phyloP scores from a whole-genome alignment of 306 rosid species.

The Hylodesmum podocarpum region DNA sequence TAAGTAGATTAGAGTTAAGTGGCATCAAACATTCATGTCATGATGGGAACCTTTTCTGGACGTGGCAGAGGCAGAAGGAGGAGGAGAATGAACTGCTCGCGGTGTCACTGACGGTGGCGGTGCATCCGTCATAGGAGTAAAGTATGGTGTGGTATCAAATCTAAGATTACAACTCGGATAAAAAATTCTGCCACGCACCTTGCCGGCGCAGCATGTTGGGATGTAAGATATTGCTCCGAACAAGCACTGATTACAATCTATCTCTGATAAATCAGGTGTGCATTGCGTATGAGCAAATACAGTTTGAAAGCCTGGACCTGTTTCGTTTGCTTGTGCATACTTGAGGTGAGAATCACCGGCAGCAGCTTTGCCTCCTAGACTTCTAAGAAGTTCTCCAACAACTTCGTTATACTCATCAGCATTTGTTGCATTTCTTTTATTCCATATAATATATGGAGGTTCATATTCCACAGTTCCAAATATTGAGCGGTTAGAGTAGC shows the following conservation, averaged over 20 bases:
- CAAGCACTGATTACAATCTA: not conserved
- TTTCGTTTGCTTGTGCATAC: not conserved
- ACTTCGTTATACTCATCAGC: not conserved
- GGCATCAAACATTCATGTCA: not conserved
- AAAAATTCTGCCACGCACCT: constrained; percentile 2
- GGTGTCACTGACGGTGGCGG: not conserved
- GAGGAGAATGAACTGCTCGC: not conserved
- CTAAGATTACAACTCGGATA: constrained; percentile 32
- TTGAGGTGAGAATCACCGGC: constrained; percentile 24
- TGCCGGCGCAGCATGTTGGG: constrained; percentile 3
- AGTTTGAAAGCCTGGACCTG: not conserved
- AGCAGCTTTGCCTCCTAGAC: not conserved
- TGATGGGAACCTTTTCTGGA: not conserved
- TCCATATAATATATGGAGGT: not conserved
- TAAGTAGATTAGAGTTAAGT: not conserved
- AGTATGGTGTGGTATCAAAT: constrained; percentile 3
- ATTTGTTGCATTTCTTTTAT: not conserved
- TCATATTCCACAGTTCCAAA: not conserved
- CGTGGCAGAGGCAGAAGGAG: not conserved
- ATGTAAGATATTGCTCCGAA: not conserved
- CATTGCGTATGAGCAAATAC: constrained; percentile 22
- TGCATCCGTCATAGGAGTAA: not conserved
- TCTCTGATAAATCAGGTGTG: constrained; percentile 25
- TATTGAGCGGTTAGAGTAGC: constrained; percentile 14
- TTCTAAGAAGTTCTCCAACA: not conserved